Percentiles rank a stretch among this genome's conserved stretches.
phyloP scores from a whole-genome alignment of 768 basidiomycete genomes.

The Leccinum pellstonianum region DNA sequence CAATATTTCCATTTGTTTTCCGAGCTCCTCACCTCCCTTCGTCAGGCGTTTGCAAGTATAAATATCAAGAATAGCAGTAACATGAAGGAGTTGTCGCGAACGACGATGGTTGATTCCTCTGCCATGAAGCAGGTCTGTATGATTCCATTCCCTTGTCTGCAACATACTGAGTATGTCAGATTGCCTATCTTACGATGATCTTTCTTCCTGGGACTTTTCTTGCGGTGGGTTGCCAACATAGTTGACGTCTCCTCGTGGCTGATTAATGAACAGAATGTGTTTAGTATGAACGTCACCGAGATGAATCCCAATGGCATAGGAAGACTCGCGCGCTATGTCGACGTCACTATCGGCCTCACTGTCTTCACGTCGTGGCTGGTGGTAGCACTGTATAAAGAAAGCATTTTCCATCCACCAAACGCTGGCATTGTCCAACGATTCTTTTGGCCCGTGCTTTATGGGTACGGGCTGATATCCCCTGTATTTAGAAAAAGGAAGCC shows the following conservation, averaged over 20 bases:
- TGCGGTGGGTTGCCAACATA: constrained; percentile 20
- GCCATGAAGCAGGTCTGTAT: constrained; percentile 35
- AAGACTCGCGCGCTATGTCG: constrained; percentile 39
- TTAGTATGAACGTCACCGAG: constrained; percentile 34
- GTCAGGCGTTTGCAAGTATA: constrained; percentile 57
- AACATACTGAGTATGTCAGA: constrained; percentile 26
- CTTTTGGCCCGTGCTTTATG: constrained; percentile 24
- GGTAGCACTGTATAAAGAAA: constrained; percentile 45
- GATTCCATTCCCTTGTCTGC: neutral
- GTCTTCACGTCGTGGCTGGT: constrained; percentile 54
- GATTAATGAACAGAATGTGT: constrained; percentile 29
- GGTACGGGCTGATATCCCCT: constrained; percentile 2
- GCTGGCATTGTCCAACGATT: constrained; percentile 5
- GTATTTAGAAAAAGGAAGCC: neutral
- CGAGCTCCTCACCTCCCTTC: neutral
- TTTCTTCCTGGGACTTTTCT: constrained; percentile 55
- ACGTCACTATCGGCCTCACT: constrained; percentile 47
- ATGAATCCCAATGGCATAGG: constrained; percentile 25
- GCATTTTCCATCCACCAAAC: constrained; percentile 10
- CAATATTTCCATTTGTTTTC: neutral
- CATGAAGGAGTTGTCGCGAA: constrained; percentile 50
- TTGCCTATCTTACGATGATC: constrained; percentile 56
- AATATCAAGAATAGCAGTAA: constrained; percentile 52
- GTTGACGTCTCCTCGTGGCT: neutral
- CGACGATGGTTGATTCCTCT: constrained; percentile 42